Base-by-base conservation (phyloP, 2,329 filamentous ascomycete genomes). In the Biscogniauxia mediterranea region DNA sequence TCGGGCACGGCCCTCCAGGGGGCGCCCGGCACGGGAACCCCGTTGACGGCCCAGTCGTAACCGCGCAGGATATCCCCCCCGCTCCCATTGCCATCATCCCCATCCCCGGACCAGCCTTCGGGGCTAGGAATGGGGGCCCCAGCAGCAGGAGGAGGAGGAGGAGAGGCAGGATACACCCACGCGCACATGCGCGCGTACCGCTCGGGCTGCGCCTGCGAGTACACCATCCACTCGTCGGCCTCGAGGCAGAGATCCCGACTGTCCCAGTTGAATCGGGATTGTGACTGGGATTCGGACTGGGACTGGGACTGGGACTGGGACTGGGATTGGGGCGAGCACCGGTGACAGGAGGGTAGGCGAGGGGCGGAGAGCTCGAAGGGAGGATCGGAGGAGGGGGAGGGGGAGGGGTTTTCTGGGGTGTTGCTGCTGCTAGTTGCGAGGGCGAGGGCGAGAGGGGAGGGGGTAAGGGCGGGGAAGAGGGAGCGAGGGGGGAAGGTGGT, bases 381-480 rank as follows among this genome's bases (percentile, higher is more conserved):
- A 8, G 17, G 46, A 19, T 17, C 17, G 20, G 3, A 50, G 46
- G 46, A 11, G 46, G 19, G 46, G 46, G 2, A 2, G 20, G 23
- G 23, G 23, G 2, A 3, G 23, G 23, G 23, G 23, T 23, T 5
- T 23, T 23, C 23, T n/a, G n/a, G n/a, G n/a, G n/a, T n/a, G n/a
- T n/a, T n/a, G n/a, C n/a, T n/a, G n/a, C n/a, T n/a, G n/a, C n/a
- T n/a, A n/a, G n/a, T n/a, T n/a, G n/a, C n/a, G n/a, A n/a, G n/a
- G n/a, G n/a, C n/a, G n/a, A n/a, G n/a, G n/a, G n/a, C n/a, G n/a
- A n/a, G n/a, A n/a, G n/a, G n/a, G n/a, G n/a, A n/a, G n/a, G n/a
- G n/a, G n/a, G n/a, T n/a, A n/a, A n/a, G n/a, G n/a, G n/a, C n/a
- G 15, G 46, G 15, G 20, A 57, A 4, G 56, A 56, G 38, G 58